phyloP scores from a whole-genome alignment of 1,284 basidiomycete genomes.

The Cutaneotrichosporon sp. region DNA sequence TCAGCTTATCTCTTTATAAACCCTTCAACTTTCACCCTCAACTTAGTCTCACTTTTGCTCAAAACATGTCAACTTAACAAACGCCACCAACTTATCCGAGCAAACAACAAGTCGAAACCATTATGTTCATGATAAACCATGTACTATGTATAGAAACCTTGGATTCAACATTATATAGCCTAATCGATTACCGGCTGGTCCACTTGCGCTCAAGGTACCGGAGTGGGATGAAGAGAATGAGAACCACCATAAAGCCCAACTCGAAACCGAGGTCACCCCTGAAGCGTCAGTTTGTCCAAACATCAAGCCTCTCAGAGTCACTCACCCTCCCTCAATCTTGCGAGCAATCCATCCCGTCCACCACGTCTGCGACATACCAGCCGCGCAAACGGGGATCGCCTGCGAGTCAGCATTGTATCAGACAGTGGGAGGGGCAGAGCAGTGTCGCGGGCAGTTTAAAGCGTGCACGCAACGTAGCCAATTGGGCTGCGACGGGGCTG shows the following conservation, averaged over 20 bases:
- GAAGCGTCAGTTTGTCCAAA: conserved; percentile 8
- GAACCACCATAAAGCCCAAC: conserved; percentile 29
- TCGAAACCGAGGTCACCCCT: conserved; percentile 46
- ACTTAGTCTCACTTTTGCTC: no score
- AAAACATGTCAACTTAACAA: not conserved
- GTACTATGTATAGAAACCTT: not conserved
- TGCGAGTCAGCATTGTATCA: conserved; percentile 14
- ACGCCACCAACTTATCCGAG: not conserved
- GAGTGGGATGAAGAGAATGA: conserved; percentile 34
- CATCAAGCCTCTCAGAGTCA: not conserved
- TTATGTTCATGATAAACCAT: not conserved
- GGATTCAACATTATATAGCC: not conserved
- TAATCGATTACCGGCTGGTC: conserved; percentile 20
- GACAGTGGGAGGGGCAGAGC: no score
- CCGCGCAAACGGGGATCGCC: conserved; percentile 47
- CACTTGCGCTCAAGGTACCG: conserved; percentile 47
- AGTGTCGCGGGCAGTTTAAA: not conserved
- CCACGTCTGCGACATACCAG: conserved; percentile 51
- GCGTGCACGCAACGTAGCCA: not conserved
- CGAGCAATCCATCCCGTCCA: conserved; percentile 53
- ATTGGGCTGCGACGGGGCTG: not conserved
- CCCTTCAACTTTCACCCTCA: not conserved
- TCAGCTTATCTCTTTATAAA: not conserved
- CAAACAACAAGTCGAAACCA: not conserved
- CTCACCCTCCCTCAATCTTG: conserved; percentile 47